Percentiles rank a stretch among this genome's conserved stretches.
Conservation (phyloP, 2,329 filamentous ascomycete genomes). For the Aspergillus texensis region DNA sequence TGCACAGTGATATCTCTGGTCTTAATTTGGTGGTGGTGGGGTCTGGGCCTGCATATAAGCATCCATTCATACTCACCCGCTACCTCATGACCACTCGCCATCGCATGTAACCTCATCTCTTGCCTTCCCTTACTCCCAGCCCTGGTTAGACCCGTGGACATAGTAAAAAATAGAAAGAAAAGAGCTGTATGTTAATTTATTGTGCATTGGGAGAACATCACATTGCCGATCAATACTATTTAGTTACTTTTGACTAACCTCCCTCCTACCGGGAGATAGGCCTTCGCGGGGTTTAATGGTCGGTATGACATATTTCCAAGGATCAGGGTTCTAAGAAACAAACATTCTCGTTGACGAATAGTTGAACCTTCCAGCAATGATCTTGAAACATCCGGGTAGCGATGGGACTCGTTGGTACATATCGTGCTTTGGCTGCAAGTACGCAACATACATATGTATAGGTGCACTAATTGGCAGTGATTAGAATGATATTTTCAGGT, state of each 20-base stretch:
- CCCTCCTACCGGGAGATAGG: no score
- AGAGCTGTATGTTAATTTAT: not conserved
- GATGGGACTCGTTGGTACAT: constrained; percentile 10
- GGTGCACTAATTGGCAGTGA: no score
- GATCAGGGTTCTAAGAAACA: not conserved
- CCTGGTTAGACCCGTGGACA: not conserved
- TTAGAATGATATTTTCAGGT: no score
- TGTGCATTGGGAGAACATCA: not conserved
- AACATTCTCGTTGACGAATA: constrained; percentile 1
- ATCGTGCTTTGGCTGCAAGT: not conserved
- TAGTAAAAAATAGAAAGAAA: not conserved
- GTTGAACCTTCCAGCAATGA: constrained; percentile 30
- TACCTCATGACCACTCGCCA: constrained; percentile 3
- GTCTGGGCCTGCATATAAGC: constrained; percentile 3
- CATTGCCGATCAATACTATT: not conserved
- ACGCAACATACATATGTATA: no score
- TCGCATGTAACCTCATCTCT: constrained; percentile 18
- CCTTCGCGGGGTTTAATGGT: not conserved
- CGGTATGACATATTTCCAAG: constrained; percentile 1
- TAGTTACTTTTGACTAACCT: not conserved
- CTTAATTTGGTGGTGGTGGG: not conserved
- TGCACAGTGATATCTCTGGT: not conserved
- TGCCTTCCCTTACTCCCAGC: constrained; percentile 18
- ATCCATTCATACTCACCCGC: not conserved
- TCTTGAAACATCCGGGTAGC: constrained; percentile 30